phyloP scores from a whole-genome alignment of 202 grass and related monocot species.

The Musa balbisiana region DNA sequence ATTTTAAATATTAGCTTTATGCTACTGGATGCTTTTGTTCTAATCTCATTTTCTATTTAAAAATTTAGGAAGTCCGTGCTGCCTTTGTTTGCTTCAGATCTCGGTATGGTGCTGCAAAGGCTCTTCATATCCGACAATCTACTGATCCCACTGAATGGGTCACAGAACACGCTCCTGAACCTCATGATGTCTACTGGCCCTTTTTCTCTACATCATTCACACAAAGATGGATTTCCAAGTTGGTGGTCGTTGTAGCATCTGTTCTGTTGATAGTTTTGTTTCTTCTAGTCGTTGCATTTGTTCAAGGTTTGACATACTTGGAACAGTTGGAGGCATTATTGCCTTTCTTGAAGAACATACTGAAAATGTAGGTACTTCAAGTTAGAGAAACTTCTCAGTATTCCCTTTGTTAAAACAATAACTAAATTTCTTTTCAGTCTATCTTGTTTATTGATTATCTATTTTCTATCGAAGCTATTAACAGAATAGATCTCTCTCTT shows the following conservation, averaged over 20 bases:
- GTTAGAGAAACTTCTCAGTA: neutral
- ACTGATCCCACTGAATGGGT: conserved; percentile 80
- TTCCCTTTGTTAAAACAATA: conserved; percentile 8
- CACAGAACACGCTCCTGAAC: conserved; percentile 79
- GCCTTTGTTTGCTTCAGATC: conserved; percentile 91
- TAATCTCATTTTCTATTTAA: neutral
- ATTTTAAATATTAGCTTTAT: neutral
- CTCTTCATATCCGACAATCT: conserved; percentile 68
- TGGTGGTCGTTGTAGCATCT: conserved; percentile 68
- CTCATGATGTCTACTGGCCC: conserved; percentile 84
- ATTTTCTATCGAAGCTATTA: neutral
- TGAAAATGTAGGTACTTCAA: conserved; percentile 59
- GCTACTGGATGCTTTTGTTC: neutral
- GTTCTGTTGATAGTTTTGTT: conserved; percentile 72
- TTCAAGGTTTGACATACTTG: conserved; percentile 92
- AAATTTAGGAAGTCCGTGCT: conserved; percentile 59
- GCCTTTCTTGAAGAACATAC: conserved; percentile 74
- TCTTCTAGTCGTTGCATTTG: conserved; percentile 61
- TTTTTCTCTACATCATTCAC: conserved; percentile 90
- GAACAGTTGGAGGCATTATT: conserved; percentile 78
- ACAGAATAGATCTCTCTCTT: neutral
- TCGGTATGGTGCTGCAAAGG: conserved; percentile 61
- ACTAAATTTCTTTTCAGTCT: conserved; percentile 11
- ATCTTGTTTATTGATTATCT: neutral
- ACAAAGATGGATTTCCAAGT: conserved; percentile 86